Percentiles rank a stretch among this genome's conserved stretches.
Conservation (phyloP, 2,329 filamentous ascomycete genomes). For the Scleromitrula shiraiana region DNA sequence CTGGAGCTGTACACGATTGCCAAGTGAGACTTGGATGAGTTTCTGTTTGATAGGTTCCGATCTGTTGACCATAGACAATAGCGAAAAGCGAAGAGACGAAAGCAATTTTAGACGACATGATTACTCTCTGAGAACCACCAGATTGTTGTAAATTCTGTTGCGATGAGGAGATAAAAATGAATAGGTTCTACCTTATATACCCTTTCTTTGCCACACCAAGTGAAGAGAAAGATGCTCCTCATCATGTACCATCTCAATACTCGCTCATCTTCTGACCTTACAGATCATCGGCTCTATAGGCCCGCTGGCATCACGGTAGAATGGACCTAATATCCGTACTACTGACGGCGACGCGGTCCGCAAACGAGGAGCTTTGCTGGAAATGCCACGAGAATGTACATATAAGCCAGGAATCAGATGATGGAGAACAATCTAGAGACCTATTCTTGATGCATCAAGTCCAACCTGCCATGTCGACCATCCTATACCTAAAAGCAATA, state of each 20-base stretch:
- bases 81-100: slow-evolving; percentile 36
- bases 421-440: too few relatives aligned
- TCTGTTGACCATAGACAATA: slow-evolving; percentile 39
- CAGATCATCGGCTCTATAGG: not conserved
- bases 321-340: not conserved
- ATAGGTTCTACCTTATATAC: not conserved
- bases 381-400: not conserved
- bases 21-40: slow-evolving; percentile 45
- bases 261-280: not conserved
- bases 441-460: too few relatives aligned
- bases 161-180: not conserved
- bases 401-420: not conserved
- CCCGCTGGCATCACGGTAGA: slow-evolving; percentile 4
- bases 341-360: slow-evolving; percentile 1
- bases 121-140: not conserved
- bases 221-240: not conserved
- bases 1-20: slow-evolving; percentile 40
- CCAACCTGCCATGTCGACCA: too few relatives aligned
- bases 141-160: not conserved
- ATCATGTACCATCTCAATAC: not conserved
- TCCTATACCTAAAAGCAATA: too few relatives aligned
- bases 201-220: too few relatives aligned
- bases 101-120: slow-evolving; percentile 15
- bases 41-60: slow-evolving; percentile 38
- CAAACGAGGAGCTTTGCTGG: not conserved